Percentiles rank a stretch among this genome's conserved stretches.
phyloP scores from a whole-genome alignment of 768 basidiomycete species.

The Boletus patriciae region DNA sequence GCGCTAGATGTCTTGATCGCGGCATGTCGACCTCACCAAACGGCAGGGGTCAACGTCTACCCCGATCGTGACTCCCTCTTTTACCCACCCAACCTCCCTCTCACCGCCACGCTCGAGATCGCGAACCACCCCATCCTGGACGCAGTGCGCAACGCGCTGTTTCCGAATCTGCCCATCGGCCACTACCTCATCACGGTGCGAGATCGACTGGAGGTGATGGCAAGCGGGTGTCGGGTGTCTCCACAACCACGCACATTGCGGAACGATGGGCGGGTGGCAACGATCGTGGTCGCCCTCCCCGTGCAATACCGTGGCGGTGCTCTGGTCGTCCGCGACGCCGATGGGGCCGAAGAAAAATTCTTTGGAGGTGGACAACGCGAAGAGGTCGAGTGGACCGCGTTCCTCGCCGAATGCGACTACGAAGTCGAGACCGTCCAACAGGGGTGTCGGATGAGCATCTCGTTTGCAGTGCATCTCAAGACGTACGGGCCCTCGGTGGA shows the following conservation, averaged over 20 bases:
- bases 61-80: constrained; percentile 64
- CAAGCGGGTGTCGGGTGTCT: constrained; percentile 57
- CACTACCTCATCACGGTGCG: constrained; percentile 67
- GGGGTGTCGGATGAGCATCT: constrained; percentile 67
- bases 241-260: constrained; percentile 53
- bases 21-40: constrained; percentile 66
- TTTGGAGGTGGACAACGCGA: constrained; percentile 59
- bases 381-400: constrained; percentile 78
- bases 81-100: constrained; percentile 69
- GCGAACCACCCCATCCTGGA: constrained; percentile 82
- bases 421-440: constrained; percentile 70
- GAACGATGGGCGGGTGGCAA: constrained; percentile 70
- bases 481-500: constrained; percentile 64
- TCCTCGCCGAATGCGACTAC: constrained; percentile 71
- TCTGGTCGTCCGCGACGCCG: constrained; percentile 54
- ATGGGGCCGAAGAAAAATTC: constrained; percentile 62
- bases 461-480: constrained; percentile 70
- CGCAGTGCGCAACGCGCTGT: constrained; percentile 67
- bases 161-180: constrained; percentile 65
- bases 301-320: constrained; percentile 72
- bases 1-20: constrained; percentile 77
- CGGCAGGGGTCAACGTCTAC: constrained; percentile 50
- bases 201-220: constrained; percentile 70
- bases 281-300: constrained; percentile 70
- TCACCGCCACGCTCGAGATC: constrained; percentile 76